Conservation (phyloP, 768 basidiomycete species). For the Amanita muscaria region DNA sequence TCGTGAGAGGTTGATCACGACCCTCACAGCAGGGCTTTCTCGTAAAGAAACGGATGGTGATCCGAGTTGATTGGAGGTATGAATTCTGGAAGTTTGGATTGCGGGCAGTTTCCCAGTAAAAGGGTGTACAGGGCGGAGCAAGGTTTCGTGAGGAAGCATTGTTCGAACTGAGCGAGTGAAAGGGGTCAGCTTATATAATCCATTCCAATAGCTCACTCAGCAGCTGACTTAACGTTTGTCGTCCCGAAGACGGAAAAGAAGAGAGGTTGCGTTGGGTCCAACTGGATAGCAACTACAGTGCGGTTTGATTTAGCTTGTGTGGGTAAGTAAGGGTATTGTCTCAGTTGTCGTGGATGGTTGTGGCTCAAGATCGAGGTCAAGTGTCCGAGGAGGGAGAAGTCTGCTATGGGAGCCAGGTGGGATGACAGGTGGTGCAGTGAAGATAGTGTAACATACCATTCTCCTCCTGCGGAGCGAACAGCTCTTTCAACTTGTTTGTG, state of each 20-base stretch:
- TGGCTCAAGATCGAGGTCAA: constrained; percentile 58
- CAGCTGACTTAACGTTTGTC: no score
- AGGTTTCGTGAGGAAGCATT: constrained; percentile 9
- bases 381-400: constrained; percentile 70
- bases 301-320: background rate
- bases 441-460: constrained; percentile 35
- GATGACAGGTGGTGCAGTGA: background rate
- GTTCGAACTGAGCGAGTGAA: no score
- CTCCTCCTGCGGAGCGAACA: constrained; percentile 65
- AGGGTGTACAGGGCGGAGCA: constrained; percentile 9
- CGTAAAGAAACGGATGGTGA: constrained; percentile 5
- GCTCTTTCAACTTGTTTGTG: constrained; percentile 48
- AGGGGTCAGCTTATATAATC: no score
- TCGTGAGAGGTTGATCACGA: constrained; percentile 5
- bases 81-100: constrained; percentile 2
- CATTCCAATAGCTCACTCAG: no score
- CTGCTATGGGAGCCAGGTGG: constrained; percentile 26
- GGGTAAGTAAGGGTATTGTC: background rate
- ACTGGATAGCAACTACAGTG: constrained; percentile 19
- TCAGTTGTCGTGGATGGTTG: constrained; percentile 14
- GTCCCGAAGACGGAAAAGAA: constrained; percentile 46
- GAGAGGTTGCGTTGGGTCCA: constrained; percentile 48
- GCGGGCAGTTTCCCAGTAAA: constrained; percentile 9
- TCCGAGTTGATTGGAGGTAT: background rate
- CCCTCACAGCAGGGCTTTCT: constrained; percentile 7